Conservation (phyloP, 2,329 filamentous ascomycete genomes). For the Ophiostoma perfectum region DNA sequence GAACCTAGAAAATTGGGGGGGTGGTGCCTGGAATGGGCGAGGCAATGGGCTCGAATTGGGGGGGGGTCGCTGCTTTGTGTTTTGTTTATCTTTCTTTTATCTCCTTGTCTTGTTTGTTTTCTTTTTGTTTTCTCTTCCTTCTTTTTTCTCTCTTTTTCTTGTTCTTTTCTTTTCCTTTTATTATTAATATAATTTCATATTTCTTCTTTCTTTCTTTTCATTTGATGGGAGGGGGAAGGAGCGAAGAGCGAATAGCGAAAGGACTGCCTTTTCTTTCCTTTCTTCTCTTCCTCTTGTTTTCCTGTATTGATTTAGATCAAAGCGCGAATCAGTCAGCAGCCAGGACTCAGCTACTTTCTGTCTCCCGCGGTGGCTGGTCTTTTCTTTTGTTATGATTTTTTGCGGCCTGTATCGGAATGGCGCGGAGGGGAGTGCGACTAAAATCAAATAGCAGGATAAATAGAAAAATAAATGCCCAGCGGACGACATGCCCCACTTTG, state of each 20-base stretch:
- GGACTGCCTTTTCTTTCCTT: not conserved
- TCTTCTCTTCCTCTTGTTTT: not conserved
- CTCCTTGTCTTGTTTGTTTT: not conserved
- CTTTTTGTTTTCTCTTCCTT: not conserved
- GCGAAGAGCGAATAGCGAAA: too few species aligned
- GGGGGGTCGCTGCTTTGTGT: not conserved
- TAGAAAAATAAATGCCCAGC: not conserved
- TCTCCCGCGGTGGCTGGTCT: not conserved
- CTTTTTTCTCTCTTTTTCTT: not conserved
- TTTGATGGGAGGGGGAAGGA: too few species aligned
- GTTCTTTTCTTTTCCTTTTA: not conserved
- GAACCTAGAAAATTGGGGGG: conserved; percentile 2
- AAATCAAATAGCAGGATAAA: not conserved
- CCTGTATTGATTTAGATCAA: not conserved
- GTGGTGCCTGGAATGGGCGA: conserved; percentile 14
- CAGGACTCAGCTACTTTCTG: not conserved
- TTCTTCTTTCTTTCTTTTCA: not conserved
- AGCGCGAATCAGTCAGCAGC: not conserved
- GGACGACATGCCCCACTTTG: not conserved
- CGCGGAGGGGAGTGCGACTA: not conserved
- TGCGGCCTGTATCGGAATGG: not conserved
- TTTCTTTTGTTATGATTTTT: not conserved
- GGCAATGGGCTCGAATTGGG: not conserved
- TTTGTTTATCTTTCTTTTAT: too few species aligned
- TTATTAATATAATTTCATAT: not conserved